Conservation (phyloP, 164 flowering plant species). For the Platanus orientalis region DNA sequence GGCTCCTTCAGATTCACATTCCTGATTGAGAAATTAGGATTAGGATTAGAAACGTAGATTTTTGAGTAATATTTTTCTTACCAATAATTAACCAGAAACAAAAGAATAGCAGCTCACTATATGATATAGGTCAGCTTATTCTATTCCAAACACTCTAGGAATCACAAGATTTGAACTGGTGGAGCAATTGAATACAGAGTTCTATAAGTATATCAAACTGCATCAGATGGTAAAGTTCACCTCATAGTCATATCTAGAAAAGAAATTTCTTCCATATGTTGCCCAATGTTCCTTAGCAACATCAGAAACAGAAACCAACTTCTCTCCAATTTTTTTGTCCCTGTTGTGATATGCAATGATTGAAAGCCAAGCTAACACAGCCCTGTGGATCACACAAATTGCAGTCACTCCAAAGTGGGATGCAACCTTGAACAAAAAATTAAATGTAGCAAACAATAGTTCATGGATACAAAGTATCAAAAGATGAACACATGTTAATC, state of each 20-base stretch:
- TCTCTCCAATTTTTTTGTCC: constrained; percentile 78
- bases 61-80: neutral
- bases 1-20: constrained; percentile 97
- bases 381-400: constrained; percentile 47
- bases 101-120: neutral
- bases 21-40: constrained; percentile 37
- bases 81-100: constrained; percentile 2
- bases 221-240: constrained; percentile 29
- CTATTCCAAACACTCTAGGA: neutral
- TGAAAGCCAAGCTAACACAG: constrained; percentile 98
- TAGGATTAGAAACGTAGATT: neutral
- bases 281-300: constrained; percentile 94
- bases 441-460: neutral
- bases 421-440: neutral
- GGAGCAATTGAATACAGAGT: neutral
- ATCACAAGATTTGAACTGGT: neutral
- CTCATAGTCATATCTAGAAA: constrained; percentile 98
- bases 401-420: too few species aligned
- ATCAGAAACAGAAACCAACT: constrained; percentile 81
- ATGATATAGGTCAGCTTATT: neutral
- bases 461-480: neutral
- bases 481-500: too few species aligned
- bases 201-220: neutral
- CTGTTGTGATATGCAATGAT: constrained; percentile 81
- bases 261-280: constrained; percentile 92